Evolutionary conservation across 2,329 filamentous ascomycete species (phyloP), one percentile per base, ranked within the genome.

Genomic region (Paraconiothyrium brasiliense): DNA sequence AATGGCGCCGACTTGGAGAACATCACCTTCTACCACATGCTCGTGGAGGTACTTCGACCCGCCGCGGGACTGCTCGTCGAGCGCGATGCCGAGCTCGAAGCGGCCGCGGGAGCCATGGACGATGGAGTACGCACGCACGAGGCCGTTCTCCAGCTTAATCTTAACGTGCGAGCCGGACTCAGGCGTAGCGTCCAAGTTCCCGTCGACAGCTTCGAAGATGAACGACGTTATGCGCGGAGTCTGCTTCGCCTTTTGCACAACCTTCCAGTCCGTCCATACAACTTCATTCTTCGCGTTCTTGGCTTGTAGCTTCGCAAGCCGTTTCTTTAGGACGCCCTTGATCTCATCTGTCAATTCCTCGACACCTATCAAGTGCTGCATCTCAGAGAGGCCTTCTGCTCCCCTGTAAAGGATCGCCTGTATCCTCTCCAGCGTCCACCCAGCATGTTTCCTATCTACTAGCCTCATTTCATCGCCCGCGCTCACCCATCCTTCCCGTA

Each of bases 401-500:
- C 20, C 43, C 10, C 41, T 30, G 34, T 54, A 52, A 11, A 59
- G n/a, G 2, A 43, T n/a, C 10, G 39, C 41, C n/a, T 54, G 49
- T 22, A 59, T 9, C 13, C 57, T 30, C 32, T 54, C 57, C 32
- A 59, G 11, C 39, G 57, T 59, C 57, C 57, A 59, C 22, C 8
- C 49, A 1, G 41, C 27, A 34, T 46, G 24, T 24, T 32, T 30
- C 37, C 57, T n/a, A 22, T 59, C 57, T 9, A 48, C 32, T 1
- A 59, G 10, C 20, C 16, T 30, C 3, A 48, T 24, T 20, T 54
- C 57, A 14, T 48, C 50, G 3, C 57, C 57, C 1, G 20, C 43
- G 3, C 50, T 10, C 10, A 62, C 50, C 16, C n/a, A 47, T 2
- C 60, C 60, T 37, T 58, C 55, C 1, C 77, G 76, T 14, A 89